These are phyloP conservation scores for Stagonosporopsis rhizophila DNA, from an alignment of 2,329 filamentous ascomycete species.

Conservation along the genomic window DNA sequence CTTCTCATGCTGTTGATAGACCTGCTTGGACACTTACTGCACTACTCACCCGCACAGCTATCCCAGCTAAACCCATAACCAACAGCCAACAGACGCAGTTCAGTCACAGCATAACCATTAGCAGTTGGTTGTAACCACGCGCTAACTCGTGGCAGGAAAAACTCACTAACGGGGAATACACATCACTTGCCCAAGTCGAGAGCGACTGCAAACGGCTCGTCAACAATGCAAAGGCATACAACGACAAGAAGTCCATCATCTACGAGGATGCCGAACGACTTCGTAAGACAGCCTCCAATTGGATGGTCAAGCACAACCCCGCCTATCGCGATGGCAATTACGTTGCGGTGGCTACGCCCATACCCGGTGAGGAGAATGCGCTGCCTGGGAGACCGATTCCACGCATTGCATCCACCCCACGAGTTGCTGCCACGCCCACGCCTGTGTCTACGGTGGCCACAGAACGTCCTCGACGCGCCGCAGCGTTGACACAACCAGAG, in stretches of 20 bases:
- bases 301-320: conserved; percentile 86
- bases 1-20: background rate
- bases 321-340: conserved; percentile 75
- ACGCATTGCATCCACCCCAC: conserved; percentile 38
- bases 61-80: background rate
- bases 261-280: conserved; percentile 88
- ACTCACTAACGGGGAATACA: conserved; percentile 72
- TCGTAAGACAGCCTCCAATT: conserved; percentile 84
- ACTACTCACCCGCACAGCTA: background rate
- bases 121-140: background rate
- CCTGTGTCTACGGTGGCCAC: conserved; percentile 18
- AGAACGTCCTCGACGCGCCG: conserved; percentile 45
- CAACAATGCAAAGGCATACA: conserved; percentile 84
- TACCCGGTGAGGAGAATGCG: conserved; percentile 63
- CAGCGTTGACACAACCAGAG: conserved; percentile 32
- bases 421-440: conserved; percentile 33
- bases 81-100: background rate
- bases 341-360: conserved; percentile 74
- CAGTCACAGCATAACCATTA: background rate
- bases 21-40: background rate
- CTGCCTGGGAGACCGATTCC: conserved; percentile 39
- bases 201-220: conserved; percentile 89
- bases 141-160: conserved; percentile 59
- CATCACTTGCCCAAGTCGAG: conserved; percentile 75
- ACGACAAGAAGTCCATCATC: conserved; percentile 72